Evolutionary conservation across 495 filamentous ascomycete species (phyloP).

Genomic region (Cryomyces antarcticus): DNA sequence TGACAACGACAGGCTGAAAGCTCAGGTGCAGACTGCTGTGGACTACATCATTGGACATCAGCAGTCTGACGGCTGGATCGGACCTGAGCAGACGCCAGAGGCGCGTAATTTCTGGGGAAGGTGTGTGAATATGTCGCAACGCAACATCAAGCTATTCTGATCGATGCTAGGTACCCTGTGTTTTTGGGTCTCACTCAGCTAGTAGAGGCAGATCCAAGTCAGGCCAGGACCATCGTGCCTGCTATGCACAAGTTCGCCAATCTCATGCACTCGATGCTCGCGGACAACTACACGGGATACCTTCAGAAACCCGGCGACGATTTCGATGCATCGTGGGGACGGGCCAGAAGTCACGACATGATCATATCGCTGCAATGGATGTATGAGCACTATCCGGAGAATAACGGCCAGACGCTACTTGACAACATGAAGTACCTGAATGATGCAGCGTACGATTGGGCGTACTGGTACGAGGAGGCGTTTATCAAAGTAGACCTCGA

Average conservation of each 20-base stretch:
- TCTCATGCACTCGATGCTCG: slow-evolving; percentile 27
- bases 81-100: slow-evolving; percentile 27
- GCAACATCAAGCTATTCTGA: too few species aligned
- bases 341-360: slow-evolving; percentile 30
- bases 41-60: slow-evolving; percentile 32
- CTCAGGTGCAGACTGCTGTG: slow-evolving; percentile 27
- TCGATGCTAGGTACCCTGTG: slow-evolving; percentile 17
- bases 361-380: slow-evolving; percentile 33
- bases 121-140: too few species aligned
- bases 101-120: slow-evolving; percentile 34
- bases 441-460: slow-evolving; percentile 23
- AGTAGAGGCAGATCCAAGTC: slow-evolving; percentile 20
- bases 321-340: slow-evolving; percentile 25
- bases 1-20: slow-evolving; percentile 32
- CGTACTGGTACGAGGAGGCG: slow-evolving; percentile 20
- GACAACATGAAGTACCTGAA: slow-evolving; percentile 27
- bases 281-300: slow-evolving; percentile 28
- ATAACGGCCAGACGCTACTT: slow-evolving; percentile 16
- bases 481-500: slow-evolving; percentile 25
- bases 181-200: slow-evolving; percentile 32
- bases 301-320: slow-evolving; percentile 22
- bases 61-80: slow-evolving; percentile 39
- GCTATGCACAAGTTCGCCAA: slow-evolving; percentile 20
- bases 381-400: slow-evolving; percentile 24
- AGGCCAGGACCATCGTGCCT: slow-evolving; percentile 16